Evolutionary conservation across 2,329 filamentous ascomycete genomes (phyloP), one percentile per base, ranked within the genome.

Genomic region (Thyridium curvatum): DNA sequence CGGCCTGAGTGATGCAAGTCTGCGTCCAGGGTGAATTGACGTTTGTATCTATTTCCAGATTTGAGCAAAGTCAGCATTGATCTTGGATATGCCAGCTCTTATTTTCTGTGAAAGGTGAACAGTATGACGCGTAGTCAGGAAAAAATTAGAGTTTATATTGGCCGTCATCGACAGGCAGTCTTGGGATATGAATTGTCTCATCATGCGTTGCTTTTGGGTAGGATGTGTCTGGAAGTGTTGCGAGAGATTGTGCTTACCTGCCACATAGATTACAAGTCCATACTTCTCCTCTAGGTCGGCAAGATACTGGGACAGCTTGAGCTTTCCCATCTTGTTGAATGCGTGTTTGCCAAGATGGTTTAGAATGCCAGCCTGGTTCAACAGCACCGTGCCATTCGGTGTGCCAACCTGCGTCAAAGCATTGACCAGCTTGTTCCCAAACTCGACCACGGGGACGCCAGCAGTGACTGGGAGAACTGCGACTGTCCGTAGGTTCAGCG

Each of bases 1-100:
- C 93, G 2, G 93, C 93, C 61, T 98, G 93, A 13, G 85, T 84
- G 47, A 98, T 96, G 58, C 94, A 98, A 0, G 93, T 97, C 54
- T 96, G 89, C 1, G 94, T 98, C 93, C 93, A 98, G 1, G 91
- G 90, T 2, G 94, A 88, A 52, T 95, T 97, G 52, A 97, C 93
- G 44, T 82, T 95, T 4, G 94, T 98, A 60, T 98, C 93, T 83
- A 37, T 34, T 21, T 18, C 38, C n/a, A 42, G 38, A n/a, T 34
- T n/a, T 34, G 15, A 21, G 45, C 38, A 12, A 34, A 41, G 42
- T 44, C 18, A 46, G 35, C 32, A 38, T n/a, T 32, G 30, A 32
- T 32, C 30, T 5, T 32, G 12, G 12, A n/a, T 13, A 32, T 32
- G 30, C 8, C 8, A 32, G 30, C 30, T 5, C 13, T n/a, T 5